A percentile compares a stretch with the other conserved stretches of the same genome.
These are phyloP conservation scores for Lepidium didymum DNA, from an alignment of 345 rosid genomes.

Conservation along the genomic window DNA sequence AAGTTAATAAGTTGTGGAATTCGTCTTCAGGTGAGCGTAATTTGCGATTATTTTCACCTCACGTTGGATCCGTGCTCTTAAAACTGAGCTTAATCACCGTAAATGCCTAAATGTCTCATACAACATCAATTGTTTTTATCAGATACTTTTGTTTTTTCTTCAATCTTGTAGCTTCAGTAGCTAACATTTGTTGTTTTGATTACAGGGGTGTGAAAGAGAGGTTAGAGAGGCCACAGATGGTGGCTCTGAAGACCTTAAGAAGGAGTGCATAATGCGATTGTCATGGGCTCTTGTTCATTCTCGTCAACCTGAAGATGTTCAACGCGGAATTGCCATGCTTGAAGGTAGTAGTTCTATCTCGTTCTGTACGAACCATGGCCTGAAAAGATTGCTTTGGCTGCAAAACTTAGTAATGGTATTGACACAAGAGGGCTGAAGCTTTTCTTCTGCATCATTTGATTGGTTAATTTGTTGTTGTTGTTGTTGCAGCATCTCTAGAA, in stretches of 20 bases:
- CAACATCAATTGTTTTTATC: neutral
- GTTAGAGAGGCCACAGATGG: constrained; percentile 47
- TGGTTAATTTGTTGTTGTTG: neutral
- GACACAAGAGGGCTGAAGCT: neutral
- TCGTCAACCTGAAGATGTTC: constrained; percentile 57
- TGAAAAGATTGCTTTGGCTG: neutral
- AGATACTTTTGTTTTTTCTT: neutral
- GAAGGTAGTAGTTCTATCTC: constrained; percentile 36
- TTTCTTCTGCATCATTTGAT: neutral
- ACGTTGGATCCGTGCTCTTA: neutral
- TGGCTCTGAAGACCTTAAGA: constrained; percentile 45
- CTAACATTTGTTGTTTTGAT: neutral
- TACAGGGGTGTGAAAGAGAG: constrained; percentile 84
- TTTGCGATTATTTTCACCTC: neutral
- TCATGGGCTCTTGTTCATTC: constrained; percentile 96
- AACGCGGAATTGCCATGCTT: constrained; percentile 83
- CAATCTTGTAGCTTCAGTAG: neutral
- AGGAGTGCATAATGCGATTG: constrained; percentile 63
- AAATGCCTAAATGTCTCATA: neutral
- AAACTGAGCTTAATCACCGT: neutral
- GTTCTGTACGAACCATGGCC: neutral
- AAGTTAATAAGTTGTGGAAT: neutral
- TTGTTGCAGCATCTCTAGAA: constrained; percentile 56
- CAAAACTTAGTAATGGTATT: neutral
- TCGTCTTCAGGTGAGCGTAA: neutral